phyloP scores from a whole-genome alignment of 2,329 filamentous ascomycete genomes.

The Coniochaeta sp. region DNA sequence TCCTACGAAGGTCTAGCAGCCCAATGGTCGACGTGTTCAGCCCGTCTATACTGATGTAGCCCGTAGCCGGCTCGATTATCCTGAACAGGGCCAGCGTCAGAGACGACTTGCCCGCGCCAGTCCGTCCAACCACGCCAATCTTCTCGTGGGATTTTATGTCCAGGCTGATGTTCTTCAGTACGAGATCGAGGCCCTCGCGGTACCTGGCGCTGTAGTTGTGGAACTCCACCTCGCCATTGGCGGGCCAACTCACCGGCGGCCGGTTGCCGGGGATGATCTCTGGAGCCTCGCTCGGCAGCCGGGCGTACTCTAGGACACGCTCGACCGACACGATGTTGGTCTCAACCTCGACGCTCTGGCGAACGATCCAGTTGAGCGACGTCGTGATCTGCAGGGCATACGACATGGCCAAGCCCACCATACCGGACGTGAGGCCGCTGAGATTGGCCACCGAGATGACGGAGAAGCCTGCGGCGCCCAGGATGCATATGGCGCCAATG shows the following conservation, averaged over 20 bases:
- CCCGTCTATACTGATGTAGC: constrained; percentile 81
- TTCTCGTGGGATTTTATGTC: constrained; percentile 96
- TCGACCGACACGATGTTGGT: constrained; percentile 99
- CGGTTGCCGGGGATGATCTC: constrained; percentile 86
- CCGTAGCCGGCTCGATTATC: constrained; percentile 81
- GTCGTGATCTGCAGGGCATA: constrained; percentile 96
- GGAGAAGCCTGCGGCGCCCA: constrained; percentile 74
- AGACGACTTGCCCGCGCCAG: constrained; percentile 92
- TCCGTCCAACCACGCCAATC: constrained; percentile 94
- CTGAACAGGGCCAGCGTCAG: constrained; percentile 89
- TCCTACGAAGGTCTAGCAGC: constrained; percentile 76
- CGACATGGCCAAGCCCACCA: constrained; percentile 91
- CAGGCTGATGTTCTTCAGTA: constrained; percentile 86
- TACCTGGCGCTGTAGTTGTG: constrained; percentile 93
- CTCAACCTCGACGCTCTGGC: constrained; percentile 98
- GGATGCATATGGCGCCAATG: constrained; percentile 88
- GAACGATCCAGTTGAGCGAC: constrained; percentile 97
- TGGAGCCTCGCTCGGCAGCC: constrained; percentile 84
- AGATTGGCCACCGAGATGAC: constrained; percentile 71
- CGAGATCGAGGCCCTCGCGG: constrained; percentile 79
- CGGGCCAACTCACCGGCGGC: constrained; percentile 85
- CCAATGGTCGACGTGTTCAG: constrained; percentile 89
- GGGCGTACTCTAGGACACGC: constrained; percentile 91
- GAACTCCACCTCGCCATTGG: constrained; percentile 81
- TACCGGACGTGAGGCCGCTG: constrained; percentile 58